Evolutionary conservation across 2,329 filamentous ascomycete genomes (phyloP).

Genomic region (Mycosphaerella sp.): DNA sequence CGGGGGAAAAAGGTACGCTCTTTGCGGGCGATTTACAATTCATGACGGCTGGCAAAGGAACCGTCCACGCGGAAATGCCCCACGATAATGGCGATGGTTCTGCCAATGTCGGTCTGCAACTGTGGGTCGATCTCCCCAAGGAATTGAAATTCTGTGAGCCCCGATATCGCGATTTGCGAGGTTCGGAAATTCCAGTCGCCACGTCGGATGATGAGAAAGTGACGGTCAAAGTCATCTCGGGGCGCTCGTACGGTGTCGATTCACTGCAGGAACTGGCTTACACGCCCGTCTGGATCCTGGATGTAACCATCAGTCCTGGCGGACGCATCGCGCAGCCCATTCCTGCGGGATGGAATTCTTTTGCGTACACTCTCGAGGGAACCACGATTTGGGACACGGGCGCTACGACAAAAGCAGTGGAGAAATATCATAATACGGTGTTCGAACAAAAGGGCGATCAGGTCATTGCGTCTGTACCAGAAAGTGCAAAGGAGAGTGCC

Average conservation of each 20-base stretch:
- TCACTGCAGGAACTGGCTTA: conserved; percentile 86
- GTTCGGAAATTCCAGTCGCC: conserved; percentile 70
- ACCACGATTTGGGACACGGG: conserved; percentile 57
- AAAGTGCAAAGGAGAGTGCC: conserved; percentile 53
- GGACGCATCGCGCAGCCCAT: conserved; percentile 68
- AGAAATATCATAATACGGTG: conserved; percentile 79
- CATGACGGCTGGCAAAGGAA: conserved; percentile 90
- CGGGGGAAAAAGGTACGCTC: conserved; percentile 77
- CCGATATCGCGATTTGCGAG: conserved; percentile 78
- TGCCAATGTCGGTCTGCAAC: conserved; percentile 78
- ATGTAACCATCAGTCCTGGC: conserved; percentile 73
- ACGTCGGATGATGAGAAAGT: conserved; percentile 66
- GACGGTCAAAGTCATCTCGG: conserved; percentile 82
- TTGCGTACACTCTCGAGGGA: conserved; percentile 78
- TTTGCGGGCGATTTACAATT: conserved; percentile 87
- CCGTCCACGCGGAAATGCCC: conserved; percentile 82
- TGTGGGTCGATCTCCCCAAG: conserved; percentile 88
- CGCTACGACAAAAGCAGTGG: conserved; percentile 47
- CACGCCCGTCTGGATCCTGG: conserved; percentile 94
- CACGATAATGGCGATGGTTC: conserved; percentile 67
- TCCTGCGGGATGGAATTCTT: conserved; percentile 80
- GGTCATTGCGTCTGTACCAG: conserved; percentile 63
- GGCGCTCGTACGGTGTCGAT: conserved; percentile 75
- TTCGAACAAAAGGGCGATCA: conserved; percentile 75
- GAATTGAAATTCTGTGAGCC: conserved; percentile 83